Evolutionary conservation across 139 green algal genomes (phyloP), one percentile per base, ranked within the genome.

Genomic region (Parachlorella kessleri): DNA sequence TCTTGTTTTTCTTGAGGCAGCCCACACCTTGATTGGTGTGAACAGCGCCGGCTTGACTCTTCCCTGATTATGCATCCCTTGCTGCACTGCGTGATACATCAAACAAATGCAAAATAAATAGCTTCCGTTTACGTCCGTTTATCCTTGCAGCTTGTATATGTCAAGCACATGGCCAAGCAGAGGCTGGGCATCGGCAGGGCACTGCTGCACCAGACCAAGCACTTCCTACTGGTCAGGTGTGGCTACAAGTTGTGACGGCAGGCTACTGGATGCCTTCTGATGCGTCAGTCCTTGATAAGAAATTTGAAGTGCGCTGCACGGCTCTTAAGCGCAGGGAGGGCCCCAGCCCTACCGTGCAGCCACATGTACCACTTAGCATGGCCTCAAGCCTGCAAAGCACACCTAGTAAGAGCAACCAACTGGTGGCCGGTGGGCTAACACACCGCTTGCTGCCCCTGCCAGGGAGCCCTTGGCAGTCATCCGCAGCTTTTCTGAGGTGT

Each of bases 131-230:
- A n/a, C n/a, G n/a, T n/a, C n/a, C n/a, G n/a, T n/a, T n/a, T n/a
- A n/a, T n/a, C 54, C 30, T 39, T 48, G 30, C 78, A 81, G 39
- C 55, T 93, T 69, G 42, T 90, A 66, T 94, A 92, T 70, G 82
- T 72, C 30, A 95, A 95, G 82, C 91, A 94, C 85, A 95, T 95
- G 65, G 89, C 82, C 14, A 96, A 96, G 84, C 90, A 94, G 42
- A 89, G 90, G 59, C 35, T 89, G 26, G 88, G 84, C 0, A 23
- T 93, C 2, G 48, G 73, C 37, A 71, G 68, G 9, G 75, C 54
- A n/a, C 55, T 94, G n/a, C 88, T 92, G 75, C 40, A 72, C 37
- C n/a, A 55, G 5, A 83, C 81, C 30, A 40, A 79, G 9, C 88
- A 93, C 78, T 63, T 94, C 76, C 85, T 94, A 78, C 76, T 79